These are phyloP conservation scores for Xylaria intraflava DNA, from an alignment of 495 filamentous ascomycete genomes.

Conservation along the genomic window DNA sequence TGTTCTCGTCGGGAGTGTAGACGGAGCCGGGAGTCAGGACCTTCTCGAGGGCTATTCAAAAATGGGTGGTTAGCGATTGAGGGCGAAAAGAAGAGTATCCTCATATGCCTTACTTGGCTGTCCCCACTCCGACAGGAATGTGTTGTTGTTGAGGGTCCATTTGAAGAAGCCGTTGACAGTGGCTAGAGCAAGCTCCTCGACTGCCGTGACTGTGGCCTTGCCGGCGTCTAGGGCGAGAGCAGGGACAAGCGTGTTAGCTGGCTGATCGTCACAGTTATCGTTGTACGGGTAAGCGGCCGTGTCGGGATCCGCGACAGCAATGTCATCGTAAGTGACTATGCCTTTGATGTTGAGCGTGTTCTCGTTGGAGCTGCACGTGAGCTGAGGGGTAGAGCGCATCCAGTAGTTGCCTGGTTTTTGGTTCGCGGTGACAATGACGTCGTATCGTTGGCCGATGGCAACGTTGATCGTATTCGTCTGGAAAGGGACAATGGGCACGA, in stretches of 20 bases:
- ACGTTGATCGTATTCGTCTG: slow-evolving; percentile 40
- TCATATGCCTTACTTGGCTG: slow-evolving; percentile 23
- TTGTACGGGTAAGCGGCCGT: slow-evolving; percentile 21
- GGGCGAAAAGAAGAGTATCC: not conserved
- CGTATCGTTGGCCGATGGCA: slow-evolving; percentile 62
- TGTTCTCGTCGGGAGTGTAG: slow-evolving; percentile 26
- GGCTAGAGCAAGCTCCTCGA: slow-evolving; percentile 24
- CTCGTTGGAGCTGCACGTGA: slow-evolving; percentile 39
- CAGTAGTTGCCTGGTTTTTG: slow-evolving; percentile 49
- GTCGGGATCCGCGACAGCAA: slow-evolving; percentile 28
- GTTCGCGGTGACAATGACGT: slow-evolving; percentile 56
- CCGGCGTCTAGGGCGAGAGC: slow-evolving; percentile 33
- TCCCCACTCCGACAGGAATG: slow-evolving; percentile 37
- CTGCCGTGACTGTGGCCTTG: slow-evolving; percentile 11
- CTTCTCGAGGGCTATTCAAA: slow-evolving; percentile 26
- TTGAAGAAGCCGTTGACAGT: slow-evolving; percentile 26
- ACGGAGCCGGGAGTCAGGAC: slow-evolving; percentile 27
- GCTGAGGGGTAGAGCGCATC: slow-evolving; percentile 53
- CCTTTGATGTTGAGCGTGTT: slow-evolving; percentile 47
- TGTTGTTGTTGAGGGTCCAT: slow-evolving; percentile 38
- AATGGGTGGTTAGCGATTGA: not conserved
- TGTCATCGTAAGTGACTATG: slow-evolving; percentile 47
- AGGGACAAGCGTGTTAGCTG: slow-evolving; percentile 35
- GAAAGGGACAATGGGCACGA: slow-evolving; percentile 44
- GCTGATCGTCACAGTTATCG: slow-evolving; percentile 38